These are phyloP conservation scores for Zasmidium angulare DNA, from an alignment of 2,329 filamentous ascomycete species.

Conservation along the genomic window DNA sequence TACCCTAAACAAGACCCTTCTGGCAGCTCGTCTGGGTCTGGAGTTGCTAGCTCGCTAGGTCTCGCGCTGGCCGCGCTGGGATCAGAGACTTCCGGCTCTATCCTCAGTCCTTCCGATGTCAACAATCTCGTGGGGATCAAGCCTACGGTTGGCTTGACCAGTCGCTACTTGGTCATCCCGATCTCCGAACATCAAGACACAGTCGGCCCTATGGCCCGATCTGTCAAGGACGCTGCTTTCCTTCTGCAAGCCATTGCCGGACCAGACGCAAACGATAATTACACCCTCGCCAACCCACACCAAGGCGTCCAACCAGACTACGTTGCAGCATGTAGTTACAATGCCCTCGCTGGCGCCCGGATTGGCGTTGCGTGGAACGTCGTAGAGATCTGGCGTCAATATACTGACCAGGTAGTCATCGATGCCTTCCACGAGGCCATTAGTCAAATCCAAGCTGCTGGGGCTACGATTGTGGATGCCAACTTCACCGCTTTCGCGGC, in stretches of 20 bases:
- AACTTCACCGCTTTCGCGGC: constrained; percentile 33
- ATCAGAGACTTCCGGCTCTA: constrained; percentile 64
- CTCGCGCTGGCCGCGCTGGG: constrained; percentile 60
- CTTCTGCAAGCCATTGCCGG: constrained; percentile 60
- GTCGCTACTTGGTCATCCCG: constrained; percentile 63
- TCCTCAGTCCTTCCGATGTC: constrained; percentile 55
- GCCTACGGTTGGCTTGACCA: constrained; percentile 65
- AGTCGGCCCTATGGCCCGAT: constrained; percentile 58
- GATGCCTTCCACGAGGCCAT: constrained; percentile 36
- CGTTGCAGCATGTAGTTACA: constrained; percentile 54
- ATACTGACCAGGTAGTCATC: constrained; percentile 44
- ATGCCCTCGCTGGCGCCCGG: constrained; percentile 52
- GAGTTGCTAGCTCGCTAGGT: constrained; percentile 59
- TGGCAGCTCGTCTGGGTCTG: constrained; percentile 63
- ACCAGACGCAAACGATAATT: constrained; percentile 55
- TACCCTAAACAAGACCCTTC: constrained; percentile 61
- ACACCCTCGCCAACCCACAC: constrained; percentile 59
- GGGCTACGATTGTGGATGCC: constrained; percentile 22
- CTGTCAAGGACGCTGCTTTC: constrained; percentile 59
- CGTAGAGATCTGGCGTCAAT: constrained; percentile 41
- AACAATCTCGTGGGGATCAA: constrained; percentile 69
- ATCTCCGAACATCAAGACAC: constrained; percentile 60
- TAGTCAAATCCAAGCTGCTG: constrained; percentile 16
- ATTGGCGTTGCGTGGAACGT: constrained; percentile 66
- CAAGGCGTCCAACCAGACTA: constrained; percentile 58